phyloP scores from a whole-genome alignment of 306 rosid genomes.

The Corylus americana region DNA sequence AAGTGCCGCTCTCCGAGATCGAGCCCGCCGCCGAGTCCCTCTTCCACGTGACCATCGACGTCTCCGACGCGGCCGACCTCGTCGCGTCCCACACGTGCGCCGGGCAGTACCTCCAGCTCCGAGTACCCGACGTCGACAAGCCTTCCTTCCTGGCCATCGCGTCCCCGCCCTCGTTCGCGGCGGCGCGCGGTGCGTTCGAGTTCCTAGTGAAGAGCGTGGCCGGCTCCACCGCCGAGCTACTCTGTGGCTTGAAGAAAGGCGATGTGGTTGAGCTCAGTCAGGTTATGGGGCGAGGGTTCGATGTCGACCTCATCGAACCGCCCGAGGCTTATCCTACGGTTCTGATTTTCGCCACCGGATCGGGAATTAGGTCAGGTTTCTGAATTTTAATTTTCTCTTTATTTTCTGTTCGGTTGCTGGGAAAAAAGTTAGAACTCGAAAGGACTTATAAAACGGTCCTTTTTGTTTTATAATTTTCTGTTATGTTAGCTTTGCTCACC shows the following conservation, averaged over 20 bases:
- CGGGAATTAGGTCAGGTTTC: constrained; percentile 75
- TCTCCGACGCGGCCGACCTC: constrained; percentile 80
- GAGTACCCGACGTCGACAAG: constrained; percentile 52
- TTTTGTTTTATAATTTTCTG: neutral
- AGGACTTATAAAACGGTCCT: too few relatives aligned
- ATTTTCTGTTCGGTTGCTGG: neutral
- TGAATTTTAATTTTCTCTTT: neutral
- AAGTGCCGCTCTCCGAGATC: constrained; percentile 63
- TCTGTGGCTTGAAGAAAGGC: constrained; percentile 81
- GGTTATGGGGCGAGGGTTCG: constrained; percentile 83
- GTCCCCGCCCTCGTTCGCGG: constrained; percentile 71
- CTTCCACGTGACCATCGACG: constrained; percentile 75
- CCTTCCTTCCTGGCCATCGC: constrained; percentile 91
- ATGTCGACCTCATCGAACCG: constrained; percentile 65
- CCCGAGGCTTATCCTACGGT: constrained; percentile 62
- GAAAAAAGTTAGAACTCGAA: too few relatives aligned
- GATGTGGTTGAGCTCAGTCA: constrained; percentile 79
- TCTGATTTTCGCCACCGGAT: constrained; percentile 83
- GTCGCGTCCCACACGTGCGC: constrained; percentile 67
- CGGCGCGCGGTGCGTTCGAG: constrained; percentile 62
- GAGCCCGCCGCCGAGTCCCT: constrained; percentile 85
- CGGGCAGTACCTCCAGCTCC: constrained; percentile 90
- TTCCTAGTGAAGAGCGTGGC: constrained; percentile 80
- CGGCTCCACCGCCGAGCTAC: constrained; percentile 83
- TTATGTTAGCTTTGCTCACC: too few relatives aligned